Evolutionary conservation across 2,329 filamentous ascomycete genomes (phyloP).

Genomic region (Paecilomyces sp.): DNA sequence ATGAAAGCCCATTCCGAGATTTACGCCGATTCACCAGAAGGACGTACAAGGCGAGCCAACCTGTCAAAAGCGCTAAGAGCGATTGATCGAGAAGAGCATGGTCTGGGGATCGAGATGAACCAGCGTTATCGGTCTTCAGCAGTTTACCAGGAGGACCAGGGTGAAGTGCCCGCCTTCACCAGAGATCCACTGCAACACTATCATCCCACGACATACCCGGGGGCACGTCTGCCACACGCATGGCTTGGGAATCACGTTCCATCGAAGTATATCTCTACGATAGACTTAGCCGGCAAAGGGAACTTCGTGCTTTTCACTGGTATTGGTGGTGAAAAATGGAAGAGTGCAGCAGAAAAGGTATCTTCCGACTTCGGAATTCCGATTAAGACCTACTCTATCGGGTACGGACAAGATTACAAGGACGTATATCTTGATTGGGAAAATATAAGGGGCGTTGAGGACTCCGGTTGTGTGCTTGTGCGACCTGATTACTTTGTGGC

Average conservation of each 20-base stretch:
- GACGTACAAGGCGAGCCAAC: too few relatives aligned
- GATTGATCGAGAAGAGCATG: too few relatives aligned
- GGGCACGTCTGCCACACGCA: constrained; percentile 53
- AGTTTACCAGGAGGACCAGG: constrained; percentile 40
- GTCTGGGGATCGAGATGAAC: constrained; percentile 45
- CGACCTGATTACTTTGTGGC: constrained; percentile 54
- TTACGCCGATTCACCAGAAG: too few relatives aligned
- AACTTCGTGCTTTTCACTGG: constrained; percentile 47
- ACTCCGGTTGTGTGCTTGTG: constrained; percentile 52
- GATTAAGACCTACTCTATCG: constrained; percentile 47
- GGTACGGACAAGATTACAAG: constrained; percentile 53
- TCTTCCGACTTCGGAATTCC: constrained; percentile 35
- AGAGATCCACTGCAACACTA: constrained; percentile 39
- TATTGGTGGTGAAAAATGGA: constrained; percentile 50
- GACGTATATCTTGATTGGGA: constrained; percentile 58
- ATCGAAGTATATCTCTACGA: constrained; percentile 44
- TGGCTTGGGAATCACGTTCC: constrained; percentile 51
- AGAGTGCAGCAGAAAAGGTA: constrained; percentile 39
- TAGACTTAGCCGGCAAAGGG: constrained; percentile 54
- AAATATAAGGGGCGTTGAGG: constrained; percentile 45
- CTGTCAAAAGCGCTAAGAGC: too few relatives aligned
- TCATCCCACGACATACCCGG: constrained; percentile 50
- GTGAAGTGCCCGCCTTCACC: constrained; percentile 12
- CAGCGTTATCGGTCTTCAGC: constrained; percentile 46
- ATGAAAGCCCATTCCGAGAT: too few relatives aligned